Conservation (phyloP, 176 grass and related monocot genomes). For the Raddia guianensis region DNA sequence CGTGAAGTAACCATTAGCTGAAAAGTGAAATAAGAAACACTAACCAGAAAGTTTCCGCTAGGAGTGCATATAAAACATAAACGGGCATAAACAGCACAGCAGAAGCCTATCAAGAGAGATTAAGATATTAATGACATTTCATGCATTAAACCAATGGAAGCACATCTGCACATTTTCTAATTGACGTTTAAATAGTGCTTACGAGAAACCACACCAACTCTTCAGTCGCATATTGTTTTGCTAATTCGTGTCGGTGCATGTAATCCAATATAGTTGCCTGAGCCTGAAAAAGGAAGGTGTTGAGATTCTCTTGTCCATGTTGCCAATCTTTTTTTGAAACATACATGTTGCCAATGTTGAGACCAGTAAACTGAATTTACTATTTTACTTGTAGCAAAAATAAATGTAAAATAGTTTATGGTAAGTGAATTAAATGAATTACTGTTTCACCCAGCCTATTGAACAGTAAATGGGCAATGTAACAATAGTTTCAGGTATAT, state of each 20-base stretch:
- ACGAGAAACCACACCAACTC: constrained; percentile 94
- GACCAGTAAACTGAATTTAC: neutral
- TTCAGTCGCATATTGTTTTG: constrained; percentile 73
- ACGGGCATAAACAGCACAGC: constrained; percentile 64
- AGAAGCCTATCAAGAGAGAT: constrained; percentile 63
- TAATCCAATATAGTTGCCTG: constrained; percentile 73
- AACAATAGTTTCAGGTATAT: constrained; percentile 10
- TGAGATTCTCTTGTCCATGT: neutral
- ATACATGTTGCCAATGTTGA: neutral
- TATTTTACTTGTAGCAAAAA: neutral
- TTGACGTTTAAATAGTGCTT: constrained; percentile 38
- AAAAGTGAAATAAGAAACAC: constrained; percentile 42
- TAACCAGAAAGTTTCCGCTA: constrained; percentile 65
- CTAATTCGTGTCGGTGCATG: constrained; percentile 70
- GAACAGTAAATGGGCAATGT: neutral
- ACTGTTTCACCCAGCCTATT: neutral
- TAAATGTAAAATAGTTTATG: neutral
- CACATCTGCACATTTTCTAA: constrained; percentile 16
- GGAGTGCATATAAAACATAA: constrained; percentile 63
- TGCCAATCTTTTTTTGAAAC: neutral
- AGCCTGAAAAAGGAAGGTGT: constrained; percentile 60
- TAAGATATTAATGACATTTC: constrained; percentile 19
- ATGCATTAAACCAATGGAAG: constrained; percentile 39
- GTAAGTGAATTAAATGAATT: constrained; percentile 1
- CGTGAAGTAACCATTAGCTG: constrained; percentile 27